Percentiles rank a stretch among this genome's conserved stretches.
Evolutionary conservation across 208 protist species (phyloP).

Genomic region (Wallacemonas sp.): DNA sequence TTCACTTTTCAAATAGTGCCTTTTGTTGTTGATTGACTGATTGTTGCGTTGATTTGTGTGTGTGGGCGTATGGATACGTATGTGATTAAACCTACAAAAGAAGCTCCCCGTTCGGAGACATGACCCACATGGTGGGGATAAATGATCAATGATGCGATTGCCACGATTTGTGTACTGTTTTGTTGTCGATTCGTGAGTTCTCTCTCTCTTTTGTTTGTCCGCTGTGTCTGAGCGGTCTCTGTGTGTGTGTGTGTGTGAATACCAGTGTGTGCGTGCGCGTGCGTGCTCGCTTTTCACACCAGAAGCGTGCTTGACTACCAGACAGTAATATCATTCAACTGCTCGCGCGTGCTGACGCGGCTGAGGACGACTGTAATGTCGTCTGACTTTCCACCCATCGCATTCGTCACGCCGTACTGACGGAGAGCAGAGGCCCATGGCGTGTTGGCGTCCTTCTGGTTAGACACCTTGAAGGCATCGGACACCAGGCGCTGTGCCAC

Average conservation of each 20-base stretch:
- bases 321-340: slow-evolving; percentile 53
- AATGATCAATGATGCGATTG: too few species aligned
- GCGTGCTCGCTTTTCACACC: background rate
- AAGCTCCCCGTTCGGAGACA: too few species aligned
- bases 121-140: too few species aligned
- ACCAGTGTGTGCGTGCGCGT: background rate
- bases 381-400: slow-evolving; percentile 88
- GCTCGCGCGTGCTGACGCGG: slow-evolving; percentile 81
- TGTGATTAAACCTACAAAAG: too few species aligned
- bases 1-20: background rate
- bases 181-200: background rate
- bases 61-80: too few species aligned
- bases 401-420: slow-evolving; percentile 64
- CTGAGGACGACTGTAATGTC: slow-evolving; percentile 90
- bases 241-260: background rate
- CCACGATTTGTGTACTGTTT: background rate
- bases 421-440: slow-evolving; percentile 87
- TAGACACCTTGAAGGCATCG: slow-evolving; percentile 76
- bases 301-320: slow-evolving; percentile 55
- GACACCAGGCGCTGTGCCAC: slow-evolving; percentile 87
- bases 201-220: slow-evolving; percentile 1
- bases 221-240: too few species aligned
- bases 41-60: too few species aligned
- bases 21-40: too few species aligned
- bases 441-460: slow-evolving; percentile 64